phyloP scores from a whole-genome alignment of 2,329 filamentous ascomycete species.

The Stemphylium vesicarium region DNA sequence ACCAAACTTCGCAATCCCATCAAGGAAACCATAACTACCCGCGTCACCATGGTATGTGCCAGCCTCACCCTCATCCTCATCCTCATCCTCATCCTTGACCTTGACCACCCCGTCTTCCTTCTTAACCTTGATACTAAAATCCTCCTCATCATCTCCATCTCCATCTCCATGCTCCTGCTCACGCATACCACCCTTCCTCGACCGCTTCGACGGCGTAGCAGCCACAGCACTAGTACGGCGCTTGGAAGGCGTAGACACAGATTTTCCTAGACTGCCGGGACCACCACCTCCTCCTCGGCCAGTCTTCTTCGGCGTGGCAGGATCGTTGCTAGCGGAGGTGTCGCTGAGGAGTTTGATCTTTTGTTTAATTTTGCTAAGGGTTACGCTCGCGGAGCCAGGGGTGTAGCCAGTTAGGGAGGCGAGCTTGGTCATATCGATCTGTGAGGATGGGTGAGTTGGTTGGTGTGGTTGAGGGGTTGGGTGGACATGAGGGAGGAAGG shows the following conservation, averaged over 20 bases:
- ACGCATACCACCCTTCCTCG: constrained; percentile 22
- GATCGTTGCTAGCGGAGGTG: background rate
- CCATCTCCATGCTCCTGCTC: background rate
- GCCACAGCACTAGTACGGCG: constrained; percentile 14
- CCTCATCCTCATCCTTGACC: background rate
- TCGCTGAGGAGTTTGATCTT: constrained; percentile 35
- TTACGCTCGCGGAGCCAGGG: constrained; percentile 31
- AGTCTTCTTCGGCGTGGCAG: background rate
- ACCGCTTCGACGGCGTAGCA: constrained; percentile 14
- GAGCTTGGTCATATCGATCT: constrained; percentile 30
- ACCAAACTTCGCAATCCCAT: background rate
- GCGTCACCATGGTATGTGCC: background rate
- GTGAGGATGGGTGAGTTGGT: background rate
- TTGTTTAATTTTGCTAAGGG: constrained; percentile 40
- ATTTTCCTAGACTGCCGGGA: background rate
- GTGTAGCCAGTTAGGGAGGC: constrained; percentile 37
- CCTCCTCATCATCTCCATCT: constrained; percentile 22
- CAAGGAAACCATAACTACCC: background rate
- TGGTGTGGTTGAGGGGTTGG: background rate
- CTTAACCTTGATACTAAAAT: constrained; percentile 23
- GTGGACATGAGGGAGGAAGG: background rate
- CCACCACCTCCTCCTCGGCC: no score
- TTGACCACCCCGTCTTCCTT: constrained; percentile 20
- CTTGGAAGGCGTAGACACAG: constrained; percentile 6
- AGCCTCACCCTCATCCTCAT: background rate